Percentiles rank a stretch among this genome's conserved stretches.
phyloP scores from a whole-genome alignment of 352 stramenopile genomes.

The Blastocystis sp. region DNA sequence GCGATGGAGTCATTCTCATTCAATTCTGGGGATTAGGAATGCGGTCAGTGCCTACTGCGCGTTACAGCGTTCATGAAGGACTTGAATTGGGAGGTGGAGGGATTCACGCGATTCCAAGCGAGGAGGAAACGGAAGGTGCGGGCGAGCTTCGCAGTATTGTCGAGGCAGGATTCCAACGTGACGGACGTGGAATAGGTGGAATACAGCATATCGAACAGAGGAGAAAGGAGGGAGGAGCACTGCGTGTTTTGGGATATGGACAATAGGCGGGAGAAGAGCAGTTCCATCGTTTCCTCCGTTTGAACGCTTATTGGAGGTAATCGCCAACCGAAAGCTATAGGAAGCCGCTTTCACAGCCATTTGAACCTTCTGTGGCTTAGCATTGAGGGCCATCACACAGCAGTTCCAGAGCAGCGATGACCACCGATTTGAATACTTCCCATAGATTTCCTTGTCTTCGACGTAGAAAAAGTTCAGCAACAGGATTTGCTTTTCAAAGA shows the following conservation, averaged over 20 bases:
- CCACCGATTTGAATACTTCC: slow-evolving; percentile 37
- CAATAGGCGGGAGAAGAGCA: background rate
- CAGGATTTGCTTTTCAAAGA: slow-evolving; percentile 22
- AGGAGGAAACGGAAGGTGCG: slow-evolving; percentile 30
- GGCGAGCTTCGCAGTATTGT: background rate
- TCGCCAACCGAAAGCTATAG: background rate
- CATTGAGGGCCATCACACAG: background rate
- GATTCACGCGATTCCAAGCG: slow-evolving; percentile 12
- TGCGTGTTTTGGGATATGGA: background rate
- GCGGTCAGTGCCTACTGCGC: background rate
- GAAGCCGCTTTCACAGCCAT: background rate
- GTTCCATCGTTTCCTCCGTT: background rate
- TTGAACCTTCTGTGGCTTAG: background rate
- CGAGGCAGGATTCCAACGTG: background rate
- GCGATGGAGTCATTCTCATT: background rate
- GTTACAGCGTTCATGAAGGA: slow-evolving; percentile 22
- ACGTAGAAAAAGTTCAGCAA: slow-evolving; percentile 2
- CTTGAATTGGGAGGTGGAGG: background rate
- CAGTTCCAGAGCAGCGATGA: slow-evolving; percentile 53
- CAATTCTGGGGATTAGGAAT: background rate
- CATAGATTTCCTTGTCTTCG: slow-evolving; percentile 4
- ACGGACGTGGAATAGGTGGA: background rate
- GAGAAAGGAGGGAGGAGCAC: background rate
- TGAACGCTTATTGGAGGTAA: background rate
- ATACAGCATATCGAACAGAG: background rate